phyloP scores from a whole-genome alignment of 352 stramenopile genomes.

The Phytopythium chamaehyphon region DNA sequence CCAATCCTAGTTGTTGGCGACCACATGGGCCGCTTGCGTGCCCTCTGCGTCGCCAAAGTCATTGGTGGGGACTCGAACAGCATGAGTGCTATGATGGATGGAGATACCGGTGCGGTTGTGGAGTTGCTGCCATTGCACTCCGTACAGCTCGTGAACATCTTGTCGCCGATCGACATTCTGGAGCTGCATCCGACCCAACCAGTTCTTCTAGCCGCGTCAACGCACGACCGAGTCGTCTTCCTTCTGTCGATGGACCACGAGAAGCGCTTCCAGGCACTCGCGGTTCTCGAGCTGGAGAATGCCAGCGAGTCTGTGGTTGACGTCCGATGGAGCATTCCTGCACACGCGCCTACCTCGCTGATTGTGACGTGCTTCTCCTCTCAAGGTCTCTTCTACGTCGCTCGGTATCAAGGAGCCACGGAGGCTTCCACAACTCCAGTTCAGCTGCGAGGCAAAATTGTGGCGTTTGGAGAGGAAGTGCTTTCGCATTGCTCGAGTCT shows the following conservation, averaged over 20 bases:
- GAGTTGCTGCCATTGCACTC: slow-evolving; percentile 68
- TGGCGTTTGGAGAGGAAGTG: slow-evolving; percentile 44
- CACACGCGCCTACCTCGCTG: slow-evolving; percentile 32
- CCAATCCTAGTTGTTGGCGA: slow-evolving; percentile 64
- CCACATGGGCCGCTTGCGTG: slow-evolving; percentile 49
- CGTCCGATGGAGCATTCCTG: slow-evolving; percentile 48
- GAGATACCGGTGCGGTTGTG: slow-evolving; percentile 15
- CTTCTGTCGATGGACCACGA: slow-evolving; percentile 69
- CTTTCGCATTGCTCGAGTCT: slow-evolving; percentile 29
- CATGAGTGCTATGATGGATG: neutral
- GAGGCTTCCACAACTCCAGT: slow-evolving; percentile 11
- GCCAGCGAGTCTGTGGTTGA: slow-evolving; percentile 42
- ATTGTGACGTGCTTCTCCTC: slow-evolving; percentile 58
- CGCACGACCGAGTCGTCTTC: slow-evolving; percentile 34
- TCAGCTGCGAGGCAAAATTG: slow-evolving; percentile 32
- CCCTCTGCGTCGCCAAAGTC: slow-evolving; percentile 45
- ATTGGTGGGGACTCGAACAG: slow-evolving; percentile 24
- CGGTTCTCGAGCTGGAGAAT: slow-evolving; percentile 39
- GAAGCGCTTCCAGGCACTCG: slow-evolving; percentile 56
- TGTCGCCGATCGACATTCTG: slow-evolving; percentile 44
- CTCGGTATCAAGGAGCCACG: slow-evolving; percentile 24
- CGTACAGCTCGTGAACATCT: slow-evolving; percentile 29
- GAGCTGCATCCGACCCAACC: slow-evolving; percentile 56
- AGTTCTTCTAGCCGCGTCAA: slow-evolving; percentile 53
- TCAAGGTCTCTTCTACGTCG: slow-evolving; percentile 42